Conservation (phyloP, 768 basidiomycete genomes). For the Hygrophoropsis aurantiaca region DNA sequence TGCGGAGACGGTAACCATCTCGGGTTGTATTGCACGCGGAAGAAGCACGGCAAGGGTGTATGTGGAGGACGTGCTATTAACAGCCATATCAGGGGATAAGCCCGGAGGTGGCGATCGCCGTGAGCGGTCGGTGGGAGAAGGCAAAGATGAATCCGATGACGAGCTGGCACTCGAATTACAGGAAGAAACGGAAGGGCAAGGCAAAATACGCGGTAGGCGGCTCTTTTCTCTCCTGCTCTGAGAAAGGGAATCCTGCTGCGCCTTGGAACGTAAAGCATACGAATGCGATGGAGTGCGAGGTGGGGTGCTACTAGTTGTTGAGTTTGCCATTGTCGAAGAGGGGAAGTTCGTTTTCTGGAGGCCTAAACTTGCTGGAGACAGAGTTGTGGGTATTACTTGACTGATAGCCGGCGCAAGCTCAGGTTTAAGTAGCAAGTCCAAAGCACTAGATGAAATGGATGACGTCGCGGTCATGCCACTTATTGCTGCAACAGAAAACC, state of each 20-base stretch:
- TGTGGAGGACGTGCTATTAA: constrained; percentile 37
- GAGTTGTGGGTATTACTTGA: too few species aligned
- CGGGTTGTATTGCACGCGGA: constrained; percentile 47
- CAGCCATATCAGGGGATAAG: constrained; percentile 43
- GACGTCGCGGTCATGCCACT: constrained; percentile 27
- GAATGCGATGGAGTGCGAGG: constrained; percentile 18
- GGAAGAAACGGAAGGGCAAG: constrained; percentile 26
- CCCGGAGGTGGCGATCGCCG: constrained; percentile 32
- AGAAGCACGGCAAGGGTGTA: constrained; percentile 51
- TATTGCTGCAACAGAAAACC: constrained; percentile 17
- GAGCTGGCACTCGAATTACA: constrained; percentile 21
- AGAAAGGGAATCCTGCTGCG: too few species aligned
- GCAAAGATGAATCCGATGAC: constrained; percentile 14
- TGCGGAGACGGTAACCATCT: constrained; percentile 65
- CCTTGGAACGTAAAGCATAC: constrained; percentile 23
- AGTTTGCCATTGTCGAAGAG: constrained; percentile 21
- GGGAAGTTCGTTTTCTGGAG: too few species aligned
- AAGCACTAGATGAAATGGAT: constrained; percentile 29
- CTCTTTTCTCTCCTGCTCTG: constrained; percentile 25
- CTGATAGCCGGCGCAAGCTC: constrained; percentile 16
- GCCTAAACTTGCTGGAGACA: too few species aligned
- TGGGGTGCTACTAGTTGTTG: constrained; percentile 25
- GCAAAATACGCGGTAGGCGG: constrained; percentile 27
- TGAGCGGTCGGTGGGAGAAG: constrained; percentile 29
- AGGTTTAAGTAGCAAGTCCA: constrained; percentile 33